A percentile compares a stretch with the other conserved stretches of the same genome.
Conservation (phyloP, 768 basidiomycete genomes). For the Coprinellus micaceus region DNA sequence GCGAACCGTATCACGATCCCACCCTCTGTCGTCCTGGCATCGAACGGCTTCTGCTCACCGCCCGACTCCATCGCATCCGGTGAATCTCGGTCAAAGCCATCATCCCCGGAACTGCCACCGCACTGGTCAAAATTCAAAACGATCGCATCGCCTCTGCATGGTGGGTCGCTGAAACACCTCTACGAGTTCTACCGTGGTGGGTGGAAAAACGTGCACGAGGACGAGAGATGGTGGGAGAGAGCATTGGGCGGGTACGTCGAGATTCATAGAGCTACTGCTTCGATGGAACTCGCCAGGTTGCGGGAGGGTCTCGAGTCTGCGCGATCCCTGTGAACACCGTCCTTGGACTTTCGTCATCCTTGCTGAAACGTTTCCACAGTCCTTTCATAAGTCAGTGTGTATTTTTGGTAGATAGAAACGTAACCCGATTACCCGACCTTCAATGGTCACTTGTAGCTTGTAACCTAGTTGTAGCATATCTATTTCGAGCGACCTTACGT, state of each 20-base stretch:
- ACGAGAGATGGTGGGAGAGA: slow-evolving; percentile 65
- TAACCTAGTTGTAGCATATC: too few species aligned
- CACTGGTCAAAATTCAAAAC: slow-evolving; percentile 42
- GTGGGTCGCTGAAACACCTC: slow-evolving; percentile 37
- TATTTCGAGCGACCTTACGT: too few species aligned
- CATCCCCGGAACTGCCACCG: slow-evolving; percentile 39
- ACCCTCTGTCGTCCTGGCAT: slow-evolving; percentile 56
- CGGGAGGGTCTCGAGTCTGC: slow-evolving; percentile 34
- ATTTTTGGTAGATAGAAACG: too few species aligned
- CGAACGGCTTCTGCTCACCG: slow-evolving; percentile 50
- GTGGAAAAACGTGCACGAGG: slow-evolving; percentile 59
- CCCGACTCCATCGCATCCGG: slow-evolving; percentile 10
- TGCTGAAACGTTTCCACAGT: too few species aligned
- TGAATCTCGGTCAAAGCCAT: background rate
- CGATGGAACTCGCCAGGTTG: slow-evolving; percentile 32
- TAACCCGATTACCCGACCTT: too few species aligned
- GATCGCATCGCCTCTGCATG: slow-evolving; percentile 29
- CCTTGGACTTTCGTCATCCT: too few species aligned
- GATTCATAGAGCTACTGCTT: slow-evolving; percentile 29
- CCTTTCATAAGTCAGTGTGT: too few species aligned
- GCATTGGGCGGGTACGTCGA: slow-evolving; percentile 51
- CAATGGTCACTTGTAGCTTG: too few species aligned
- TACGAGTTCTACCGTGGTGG: slow-evolving; percentile 49
- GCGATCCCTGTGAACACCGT: slow-evolving; percentile 18
- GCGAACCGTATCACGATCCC: slow-evolving; percentile 69